Percentiles rank a stretch among this genome's conserved stretches.
phyloP scores from a whole-genome alignment of 2,329 filamentous ascomycete species.

The Basipetospora chlamydospora region DNA sequence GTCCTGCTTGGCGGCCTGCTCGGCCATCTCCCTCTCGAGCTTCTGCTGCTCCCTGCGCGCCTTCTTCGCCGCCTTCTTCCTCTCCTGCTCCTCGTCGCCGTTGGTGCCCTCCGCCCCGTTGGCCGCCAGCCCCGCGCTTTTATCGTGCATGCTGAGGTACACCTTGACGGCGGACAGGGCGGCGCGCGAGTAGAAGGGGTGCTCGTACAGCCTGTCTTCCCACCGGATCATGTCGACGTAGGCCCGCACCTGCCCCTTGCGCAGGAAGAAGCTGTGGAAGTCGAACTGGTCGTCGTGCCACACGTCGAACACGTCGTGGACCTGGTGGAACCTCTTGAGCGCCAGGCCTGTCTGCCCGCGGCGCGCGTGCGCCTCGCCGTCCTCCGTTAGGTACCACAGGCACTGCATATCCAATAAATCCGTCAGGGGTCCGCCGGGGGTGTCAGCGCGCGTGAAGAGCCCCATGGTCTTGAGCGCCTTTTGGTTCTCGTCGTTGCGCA shows the following conservation, averaged over 20 bases:
- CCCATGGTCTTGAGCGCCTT: conserved; percentile 77
- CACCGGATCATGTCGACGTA: conserved; percentile 95
- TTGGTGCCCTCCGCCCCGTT: conserved; percentile 40
- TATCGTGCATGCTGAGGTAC: conserved; percentile 67
- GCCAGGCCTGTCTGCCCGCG: conserved; percentile 73
- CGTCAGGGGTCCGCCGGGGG: conserved; percentile 70
- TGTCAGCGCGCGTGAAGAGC: conserved; percentile 86
- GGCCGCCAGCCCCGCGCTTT: conserved; percentile 42
- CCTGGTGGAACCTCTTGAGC: conserved; percentile 77
- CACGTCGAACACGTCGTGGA: conserved; percentile 86
- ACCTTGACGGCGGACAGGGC: conserved; percentile 69
- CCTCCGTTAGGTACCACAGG: conserved; percentile 91
- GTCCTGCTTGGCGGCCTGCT: conserved; percentile 65
- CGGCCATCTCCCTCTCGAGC: conserved; percentile 62
- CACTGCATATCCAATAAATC: conserved; percentile 98
- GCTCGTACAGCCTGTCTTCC: conserved; percentile 83
- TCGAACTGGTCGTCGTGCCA: conserved; percentile 99
- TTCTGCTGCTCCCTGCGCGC: conserved; percentile 58
- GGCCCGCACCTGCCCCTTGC: conserved; percentile 87
- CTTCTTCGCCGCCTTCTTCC: conserved; percentile 82
- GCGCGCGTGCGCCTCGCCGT: conserved; percentile 76
- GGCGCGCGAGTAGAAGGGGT: conserved; percentile 81
- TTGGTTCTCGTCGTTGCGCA: conserved; percentile 83
- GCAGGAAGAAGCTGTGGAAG: conserved; percentile 93
- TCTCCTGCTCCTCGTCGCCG: conserved; percentile 48